These are phyloP conservation scores for Neurospora intermedia DNA, from an alignment of 495 filamentous ascomycete genomes.

Conservation along the genomic window DNA sequence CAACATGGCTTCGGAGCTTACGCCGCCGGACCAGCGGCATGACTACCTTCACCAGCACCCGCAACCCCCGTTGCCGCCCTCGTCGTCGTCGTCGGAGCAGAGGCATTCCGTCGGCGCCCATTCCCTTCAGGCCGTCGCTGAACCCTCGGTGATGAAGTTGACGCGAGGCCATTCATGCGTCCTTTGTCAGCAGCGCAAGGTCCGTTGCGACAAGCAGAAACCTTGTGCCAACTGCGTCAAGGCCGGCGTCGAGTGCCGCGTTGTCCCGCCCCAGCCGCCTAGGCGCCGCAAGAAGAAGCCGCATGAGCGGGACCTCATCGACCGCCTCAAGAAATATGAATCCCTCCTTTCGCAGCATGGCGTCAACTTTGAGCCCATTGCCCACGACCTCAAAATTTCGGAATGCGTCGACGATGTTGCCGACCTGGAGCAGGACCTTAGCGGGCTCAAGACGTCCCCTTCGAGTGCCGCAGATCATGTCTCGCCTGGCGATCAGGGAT, in stretches of 20 bases:
- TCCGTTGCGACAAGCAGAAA: conserved; percentile 54
- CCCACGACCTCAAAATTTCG: conserved; percentile 30
- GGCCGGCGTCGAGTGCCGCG: conserved; percentile 47
- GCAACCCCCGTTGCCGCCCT: conserved; percentile 7
- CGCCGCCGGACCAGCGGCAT: conserved; percentile 17
- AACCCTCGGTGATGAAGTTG: conserved; percentile 36
- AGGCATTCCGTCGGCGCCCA: conserved; percentile 6
- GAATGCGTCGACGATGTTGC: conserved; percentile 37
- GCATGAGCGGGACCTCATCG: conserved; percentile 39
- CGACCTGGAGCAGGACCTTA: conserved; percentile 38
- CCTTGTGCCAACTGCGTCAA: conserved; percentile 58
- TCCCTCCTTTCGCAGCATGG: conserved; percentile 40
- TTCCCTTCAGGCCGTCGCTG: conserved; percentile 7
- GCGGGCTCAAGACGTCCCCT: conserved; percentile 28
- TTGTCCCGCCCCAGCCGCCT: conserved; percentile 47
- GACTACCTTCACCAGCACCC: background rate
- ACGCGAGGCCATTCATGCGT: conserved; percentile 51
- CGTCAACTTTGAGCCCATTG: conserved; percentile 35
- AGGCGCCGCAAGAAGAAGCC: conserved; percentile 48
- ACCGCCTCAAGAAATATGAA: conserved; percentile 46
- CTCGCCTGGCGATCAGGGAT: conserved; percentile 15
- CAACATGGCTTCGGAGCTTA: conserved; percentile 20
- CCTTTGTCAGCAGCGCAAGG: conserved; percentile 56
- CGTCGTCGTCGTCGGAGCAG: conserved; percentile 21
- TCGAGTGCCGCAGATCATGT: conserved; percentile 21